Evolutionary conservation across 371 early-diverging fungal genomes (phyloP).

Genomic region (Syncephalis fuscata): DNA sequence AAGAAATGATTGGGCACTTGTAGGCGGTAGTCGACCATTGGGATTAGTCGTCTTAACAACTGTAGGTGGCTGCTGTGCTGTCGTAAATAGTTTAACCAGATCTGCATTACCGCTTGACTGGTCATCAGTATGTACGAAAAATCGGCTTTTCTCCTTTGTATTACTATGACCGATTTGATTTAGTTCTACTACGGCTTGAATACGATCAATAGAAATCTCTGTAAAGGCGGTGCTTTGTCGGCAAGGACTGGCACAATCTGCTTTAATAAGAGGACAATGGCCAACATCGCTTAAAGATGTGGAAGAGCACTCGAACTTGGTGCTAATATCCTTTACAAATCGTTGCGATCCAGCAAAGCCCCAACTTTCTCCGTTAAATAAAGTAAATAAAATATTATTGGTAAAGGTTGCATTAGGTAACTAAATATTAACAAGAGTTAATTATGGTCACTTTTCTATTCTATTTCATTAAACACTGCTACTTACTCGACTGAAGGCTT

Average conservation of each 20-base stretch:
- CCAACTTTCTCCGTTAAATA: conserved; percentile 59
- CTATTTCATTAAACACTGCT: background rate
- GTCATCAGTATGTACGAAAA: conserved; percentile 28
- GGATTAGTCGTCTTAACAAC: conserved; percentile 1
- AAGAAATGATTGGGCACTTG: conserved; percentile 57
- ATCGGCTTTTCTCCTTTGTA: conserved; percentile 8
- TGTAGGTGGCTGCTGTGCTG: conserved; percentile 5
- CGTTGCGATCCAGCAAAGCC: conserved; percentile 65
- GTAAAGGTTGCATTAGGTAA: conserved; percentile 19
- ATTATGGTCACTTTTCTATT: background rate
- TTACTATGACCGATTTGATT: conserved; percentile 16
- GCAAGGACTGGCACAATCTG: conserved; percentile 28
- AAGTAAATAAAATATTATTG: conserved; percentile 52
- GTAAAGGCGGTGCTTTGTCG: conserved; percentile 33
- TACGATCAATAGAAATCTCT: conserved; percentile 37
- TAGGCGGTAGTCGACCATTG: conserved; percentile 47
- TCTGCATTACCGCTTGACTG: background rate
- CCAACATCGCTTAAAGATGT: conserved; percentile 11
- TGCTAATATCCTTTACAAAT: conserved; percentile 52
- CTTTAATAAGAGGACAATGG: no score
- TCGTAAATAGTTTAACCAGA: conserved; percentile 2
- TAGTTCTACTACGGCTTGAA: conserved; percentile 35
- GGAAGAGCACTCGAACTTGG: conserved; percentile 37
- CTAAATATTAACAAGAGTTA: no score
- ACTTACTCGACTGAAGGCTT: conserved; percentile 45